A percentile compares a stretch with the other conserved stretches of the same genome.
These are phyloP conservation scores for Solanum neorickii DNA, from an alignment of 257 asterid genomes.

Conservation along the genomic window DNA sequence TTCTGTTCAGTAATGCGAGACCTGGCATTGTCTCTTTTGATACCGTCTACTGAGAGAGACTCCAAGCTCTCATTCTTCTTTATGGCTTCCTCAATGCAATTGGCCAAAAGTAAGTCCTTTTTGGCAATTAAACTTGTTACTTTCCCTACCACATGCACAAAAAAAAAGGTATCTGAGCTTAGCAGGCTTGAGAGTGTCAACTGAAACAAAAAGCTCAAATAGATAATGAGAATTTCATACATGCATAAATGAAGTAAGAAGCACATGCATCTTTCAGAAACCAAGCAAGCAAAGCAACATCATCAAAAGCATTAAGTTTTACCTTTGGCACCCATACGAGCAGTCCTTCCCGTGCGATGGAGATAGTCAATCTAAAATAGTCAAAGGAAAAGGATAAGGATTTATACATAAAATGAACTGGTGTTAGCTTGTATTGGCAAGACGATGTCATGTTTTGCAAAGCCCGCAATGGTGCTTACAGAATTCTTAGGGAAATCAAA, in stretches of 20 bases:
- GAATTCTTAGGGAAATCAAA: slow-evolving; percentile 91
- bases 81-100: slow-evolving; percentile 75
- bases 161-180: neutral
- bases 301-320: neutral
- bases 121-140: slow-evolving; percentile 84
- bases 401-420: neutral
- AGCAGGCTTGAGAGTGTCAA: neutral
- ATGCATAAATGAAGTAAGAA: neutral
- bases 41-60: slow-evolving; percentile 63
- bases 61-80: slow-evolving; percentile 88
- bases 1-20: slow-evolving; percentile 59
- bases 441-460: neutral
- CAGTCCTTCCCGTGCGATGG: slow-evolving; percentile 99
- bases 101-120: slow-evolving; percentile 52
- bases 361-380: slow-evolving; percentile 75
- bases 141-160: slow-evolving; percentile 44
- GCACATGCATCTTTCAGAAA: neutral
- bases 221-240: neutral
- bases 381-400: neutral
- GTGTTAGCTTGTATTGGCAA: neutral
- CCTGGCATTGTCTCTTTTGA: slow-evolving; percentile 73
- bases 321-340: slow-evolving; percentile 99
- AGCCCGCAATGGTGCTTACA: slow-evolving; percentile 32
- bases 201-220: neutral
- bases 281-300: neutral